These are phyloP conservation scores for Agaricales sp. DNA, from an alignment of 1,284 basidiomycete species.

Conservation along the genomic window DNA sequence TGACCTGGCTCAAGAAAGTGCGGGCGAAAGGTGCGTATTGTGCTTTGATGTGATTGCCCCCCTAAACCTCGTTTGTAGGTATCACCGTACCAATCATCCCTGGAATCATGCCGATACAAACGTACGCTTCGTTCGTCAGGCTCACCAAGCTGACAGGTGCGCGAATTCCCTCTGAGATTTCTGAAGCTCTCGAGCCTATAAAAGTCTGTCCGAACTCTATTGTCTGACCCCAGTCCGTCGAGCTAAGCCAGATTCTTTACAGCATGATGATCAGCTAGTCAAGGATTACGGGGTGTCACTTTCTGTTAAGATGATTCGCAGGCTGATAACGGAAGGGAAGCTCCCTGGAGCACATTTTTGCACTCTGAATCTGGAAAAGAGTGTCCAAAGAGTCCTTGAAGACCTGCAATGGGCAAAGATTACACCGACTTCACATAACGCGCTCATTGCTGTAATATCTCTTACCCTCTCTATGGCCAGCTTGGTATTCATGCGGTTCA, in stretches of 20 bases:
- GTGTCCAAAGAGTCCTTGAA: constrained; percentile 83
- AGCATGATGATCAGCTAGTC: constrained; percentile 87
- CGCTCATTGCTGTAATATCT: constrained; percentile 54
- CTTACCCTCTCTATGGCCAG: no score
- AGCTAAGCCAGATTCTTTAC: constrained; percentile 8
- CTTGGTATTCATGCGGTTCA: neutral
- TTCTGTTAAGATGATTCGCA: constrained; percentile 67
- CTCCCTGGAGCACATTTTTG: constrained; percentile 89
- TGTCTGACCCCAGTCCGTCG: no score
- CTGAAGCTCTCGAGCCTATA: constrained; percentile 68
- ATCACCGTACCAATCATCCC: constrained; percentile 90
- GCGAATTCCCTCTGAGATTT: constrained; percentile 63
- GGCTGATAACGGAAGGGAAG: constrained; percentile 43
- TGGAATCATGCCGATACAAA: constrained; percentile 98
- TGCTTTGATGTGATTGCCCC: neutral
- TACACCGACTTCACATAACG: constrained; percentile 38
- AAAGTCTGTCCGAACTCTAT: constrained; percentile 41
- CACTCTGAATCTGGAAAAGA: constrained; percentile 96
- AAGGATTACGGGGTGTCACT: constrained; percentile 84
- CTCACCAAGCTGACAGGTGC: constrained; percentile 86
- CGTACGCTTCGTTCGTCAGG: constrained; percentile 86
- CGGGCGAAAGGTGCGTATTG: constrained; percentile 51
- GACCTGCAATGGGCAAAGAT: constrained; percentile 57
- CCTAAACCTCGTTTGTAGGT: constrained; percentile 38
- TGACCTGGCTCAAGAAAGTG: constrained; percentile 69